Percentiles rank a stretch among this genome's conserved stretches.
Conservation (phyloP, 192 early-diverging fungal genomes). For the Coemansia sp. region DNA sequence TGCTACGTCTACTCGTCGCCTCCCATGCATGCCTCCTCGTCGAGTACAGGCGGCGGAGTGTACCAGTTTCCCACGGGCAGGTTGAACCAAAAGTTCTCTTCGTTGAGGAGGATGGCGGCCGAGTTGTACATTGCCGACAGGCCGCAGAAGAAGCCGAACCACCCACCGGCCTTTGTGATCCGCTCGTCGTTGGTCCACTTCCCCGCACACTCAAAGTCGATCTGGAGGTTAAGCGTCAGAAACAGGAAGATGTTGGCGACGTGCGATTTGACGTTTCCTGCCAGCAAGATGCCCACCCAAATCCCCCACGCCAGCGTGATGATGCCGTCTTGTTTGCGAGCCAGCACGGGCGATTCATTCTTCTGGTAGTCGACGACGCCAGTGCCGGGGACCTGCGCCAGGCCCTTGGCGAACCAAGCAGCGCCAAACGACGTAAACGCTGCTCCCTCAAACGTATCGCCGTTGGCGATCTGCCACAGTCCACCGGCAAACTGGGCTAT, state of each 20-base stretch:
- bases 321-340: slow-evolving; percentile 34
- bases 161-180: slow-evolving; percentile 23
- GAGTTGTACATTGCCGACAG: slow-evolving; percentile 47
- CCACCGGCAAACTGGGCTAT: slow-evolving; percentile 31
- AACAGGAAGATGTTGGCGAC: slow-evolving; percentile 39
- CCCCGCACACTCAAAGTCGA: slow-evolving; percentile 31
- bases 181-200: slow-evolving; percentile 17
- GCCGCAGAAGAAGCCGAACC: slow-evolving; percentile 50
- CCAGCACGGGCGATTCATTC: slow-evolving; percentile 14
- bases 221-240: slow-evolving; percentile 29
- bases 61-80: slow-evolving; percentile 50
- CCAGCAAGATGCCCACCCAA: slow-evolving; percentile 40
- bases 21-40: slow-evolving; percentile 10
- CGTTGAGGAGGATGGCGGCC: slow-evolving; percentile 36
- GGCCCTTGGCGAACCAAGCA: slow-evolving; percentile 38
- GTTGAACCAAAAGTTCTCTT: slow-evolving; percentile 49
- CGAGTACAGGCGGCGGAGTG: slow-evolving; percentile 6
- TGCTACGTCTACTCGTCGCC: too few species aligned
- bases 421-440: slow-evolving; percentile 45
- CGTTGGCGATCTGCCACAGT: slow-evolving; percentile 48
- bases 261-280: slow-evolving; percentile 43
- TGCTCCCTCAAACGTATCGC: slow-evolving; percentile 45
- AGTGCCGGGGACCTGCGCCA: slow-evolving; percentile 18
- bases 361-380: slow-evolving; percentile 29
- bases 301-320: slow-evolving; percentile 28